Conservation (phyloP, 176 grass and related monocot genomes). For the Cenchrus fungigraminus region DNA sequence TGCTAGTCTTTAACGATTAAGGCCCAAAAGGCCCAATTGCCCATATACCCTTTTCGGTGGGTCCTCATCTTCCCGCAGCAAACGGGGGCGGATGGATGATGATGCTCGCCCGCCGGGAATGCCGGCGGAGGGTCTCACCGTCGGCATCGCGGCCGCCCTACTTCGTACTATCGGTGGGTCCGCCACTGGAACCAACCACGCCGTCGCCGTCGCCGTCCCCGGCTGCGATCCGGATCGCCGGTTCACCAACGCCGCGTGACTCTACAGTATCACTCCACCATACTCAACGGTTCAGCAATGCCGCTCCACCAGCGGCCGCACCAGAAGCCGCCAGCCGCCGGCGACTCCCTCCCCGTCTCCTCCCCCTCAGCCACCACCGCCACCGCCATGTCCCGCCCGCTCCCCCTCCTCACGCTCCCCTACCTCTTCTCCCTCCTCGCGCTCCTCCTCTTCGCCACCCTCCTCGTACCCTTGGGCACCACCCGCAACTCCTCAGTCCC, state of each 20-base stretch:
- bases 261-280: not conserved
- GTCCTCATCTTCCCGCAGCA: not conserved
- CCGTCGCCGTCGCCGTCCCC: no score
- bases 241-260: slow-evolving; percentile 53
- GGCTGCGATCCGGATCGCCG: no score
- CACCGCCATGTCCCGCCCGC: slow-evolving; percentile 49
- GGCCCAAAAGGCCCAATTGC: not conserved
- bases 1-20: no score
- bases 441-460: slow-evolving; percentile 56
- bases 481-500: not conserved
- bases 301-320: slow-evolving; percentile 77
- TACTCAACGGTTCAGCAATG: slow-evolving; percentile 23
- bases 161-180: no score
- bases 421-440: slow-evolving; percentile 63
- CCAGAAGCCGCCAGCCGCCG: slow-evolving; percentile 50
- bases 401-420: slow-evolving; percentile 57
- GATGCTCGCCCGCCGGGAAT: no score
- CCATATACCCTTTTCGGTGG: not conserved
- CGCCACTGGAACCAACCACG: no score
- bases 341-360: slow-evolving; percentile 51
- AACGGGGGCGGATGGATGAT: no score
- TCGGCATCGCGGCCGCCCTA: no score
- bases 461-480: slow-evolving; percentile 56
- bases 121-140: no score
- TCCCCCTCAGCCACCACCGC: not conserved